Evolutionary conservation across 2,329 filamentous ascomycete genomes (phyloP).

Genomic region (Neophaeococcomyces aloes): DNA sequence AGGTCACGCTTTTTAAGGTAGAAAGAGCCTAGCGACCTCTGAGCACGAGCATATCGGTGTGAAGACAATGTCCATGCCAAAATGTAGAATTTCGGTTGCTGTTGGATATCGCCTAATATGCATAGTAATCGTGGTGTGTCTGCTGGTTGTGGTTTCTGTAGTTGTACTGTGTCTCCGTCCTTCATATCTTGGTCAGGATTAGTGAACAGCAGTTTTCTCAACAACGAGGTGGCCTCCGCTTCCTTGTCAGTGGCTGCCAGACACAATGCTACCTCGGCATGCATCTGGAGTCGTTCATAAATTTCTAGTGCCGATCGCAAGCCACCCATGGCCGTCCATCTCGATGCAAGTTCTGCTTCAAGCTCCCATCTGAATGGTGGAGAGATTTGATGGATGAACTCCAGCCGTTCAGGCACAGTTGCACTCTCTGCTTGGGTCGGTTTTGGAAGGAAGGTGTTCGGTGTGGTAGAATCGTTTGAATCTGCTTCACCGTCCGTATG

Average conservation of each 20-base stretch:
- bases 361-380: constrained; percentile 88
- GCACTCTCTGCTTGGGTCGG: constrained; percentile 68
- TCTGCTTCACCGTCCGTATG: constrained; percentile 26
- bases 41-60: constrained; percentile 70
- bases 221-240: constrained; percentile 65
- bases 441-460: constrained; percentile 71
- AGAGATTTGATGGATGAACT: constrained; percentile 72
- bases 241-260: constrained; percentile 70
- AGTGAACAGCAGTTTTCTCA: constrained; percentile 70
- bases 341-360: constrained; percentile 80
- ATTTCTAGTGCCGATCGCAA: constrained; percentile 86
- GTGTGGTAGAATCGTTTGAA: constrained; percentile 30
- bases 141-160: constrained; percentile 54
- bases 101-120: constrained; percentile 82
- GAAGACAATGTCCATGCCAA: constrained; percentile 81
- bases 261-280: constrained; percentile 90
- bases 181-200: constrained; percentile 43
- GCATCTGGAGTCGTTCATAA: constrained; percentile 84
- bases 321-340: constrained; percentile 85
- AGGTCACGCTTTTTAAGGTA: constrained; percentile 59
- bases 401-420: constrained; percentile 61
- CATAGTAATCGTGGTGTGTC: constrained; percentile 85
- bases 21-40: constrained; percentile 73
- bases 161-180: constrained; percentile 56
- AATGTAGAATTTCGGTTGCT: constrained; percentile 63